Percentiles rank a stretch among this genome's conserved stretches.
Conservation (phyloP, 108 stramenopile genomes). For the Nitzschia sp. region DNA sequence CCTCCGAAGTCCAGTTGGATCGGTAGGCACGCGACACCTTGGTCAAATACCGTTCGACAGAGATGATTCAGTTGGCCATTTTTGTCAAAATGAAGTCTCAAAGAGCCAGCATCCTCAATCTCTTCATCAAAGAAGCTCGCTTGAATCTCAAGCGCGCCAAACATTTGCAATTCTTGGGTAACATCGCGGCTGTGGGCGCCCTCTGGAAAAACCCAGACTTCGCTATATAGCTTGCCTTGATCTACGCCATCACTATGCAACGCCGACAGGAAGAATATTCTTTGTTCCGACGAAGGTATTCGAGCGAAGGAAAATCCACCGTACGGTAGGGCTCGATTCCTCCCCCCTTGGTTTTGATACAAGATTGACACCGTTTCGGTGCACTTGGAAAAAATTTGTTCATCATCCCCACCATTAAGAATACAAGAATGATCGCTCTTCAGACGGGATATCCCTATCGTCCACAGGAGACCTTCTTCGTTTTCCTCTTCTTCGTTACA, state of each 20-base stretch:
- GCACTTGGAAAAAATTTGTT: conserved; percentile 14
- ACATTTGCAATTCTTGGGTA: neutral
- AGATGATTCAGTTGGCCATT: conserved; percentile 18
- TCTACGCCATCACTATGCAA: neutral
- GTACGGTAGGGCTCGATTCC: conserved; percentile 7
- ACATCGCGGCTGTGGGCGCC: neutral
- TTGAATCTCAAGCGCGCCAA: neutral
- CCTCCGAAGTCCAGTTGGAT: neutral
- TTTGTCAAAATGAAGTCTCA: conserved; percentile 15
- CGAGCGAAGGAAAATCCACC: conserved; percentile 9
- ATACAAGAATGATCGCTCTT: conserved; percentile 12
- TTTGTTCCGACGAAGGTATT: neutral
- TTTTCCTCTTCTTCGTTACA: neutral
- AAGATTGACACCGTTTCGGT: conserved; percentile 19
- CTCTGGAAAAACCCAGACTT: conserved; percentile 15
- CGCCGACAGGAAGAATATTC: conserved; percentile 10
- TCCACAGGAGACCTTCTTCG: conserved; percentile 7
- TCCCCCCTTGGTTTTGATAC: conserved; percentile 6
- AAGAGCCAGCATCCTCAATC: conserved; percentile 12
- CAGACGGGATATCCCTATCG: conserved; percentile 18
- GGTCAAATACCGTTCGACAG: conserved; percentile 18
- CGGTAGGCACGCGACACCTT: conserved; percentile 14
- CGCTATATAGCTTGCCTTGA: neutral
- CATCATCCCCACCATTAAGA: conserved; percentile 2
- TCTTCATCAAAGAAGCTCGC: neutral